Conservation (phyloP, 2,329 filamentous ascomycete species). For the Venturia asperata region DNA sequence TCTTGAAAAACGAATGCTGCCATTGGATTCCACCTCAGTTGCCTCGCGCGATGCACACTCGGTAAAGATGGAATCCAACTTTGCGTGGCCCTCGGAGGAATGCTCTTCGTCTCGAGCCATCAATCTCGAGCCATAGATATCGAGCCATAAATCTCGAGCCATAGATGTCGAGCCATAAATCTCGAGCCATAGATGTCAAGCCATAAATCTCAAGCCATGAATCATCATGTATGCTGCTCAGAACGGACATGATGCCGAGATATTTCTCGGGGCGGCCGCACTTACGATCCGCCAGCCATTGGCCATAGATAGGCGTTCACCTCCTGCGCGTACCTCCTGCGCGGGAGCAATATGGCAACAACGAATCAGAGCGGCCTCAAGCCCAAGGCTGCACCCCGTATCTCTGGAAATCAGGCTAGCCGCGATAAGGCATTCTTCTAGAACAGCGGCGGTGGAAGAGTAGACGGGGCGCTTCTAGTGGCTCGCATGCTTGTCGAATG, state of each 20-base stretch:
- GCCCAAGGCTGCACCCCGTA: not conserved
- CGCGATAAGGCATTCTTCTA: constrained; percentile 13
- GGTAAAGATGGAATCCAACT: too few relatives aligned
- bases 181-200: too few relatives aligned
- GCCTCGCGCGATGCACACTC: too few relatives aligned
- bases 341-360: not conserved
- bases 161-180: too few relatives aligned
- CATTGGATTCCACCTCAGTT: too few relatives aligned
- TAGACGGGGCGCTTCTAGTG: too few relatives aligned
- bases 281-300: not conserved
- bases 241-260: not conserved
- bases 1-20: too few relatives aligned
- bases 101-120: not conserved
- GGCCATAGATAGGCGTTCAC: not conserved
- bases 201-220: too few relatives aligned
- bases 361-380: constrained; percentile 11
- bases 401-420: not conserved
- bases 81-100: not conserved
- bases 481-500: too few relatives aligned
- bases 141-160: too few relatives aligned
- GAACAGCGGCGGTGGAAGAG: not conserved
- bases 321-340: not conserved
- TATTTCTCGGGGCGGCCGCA: constrained; percentile 6
- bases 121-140: too few relatives aligned
- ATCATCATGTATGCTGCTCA: not conserved